phyloP scores from a whole-genome alignment of 2,329 filamentous ascomycete genomes.

The Cytospora piceae region DNA sequence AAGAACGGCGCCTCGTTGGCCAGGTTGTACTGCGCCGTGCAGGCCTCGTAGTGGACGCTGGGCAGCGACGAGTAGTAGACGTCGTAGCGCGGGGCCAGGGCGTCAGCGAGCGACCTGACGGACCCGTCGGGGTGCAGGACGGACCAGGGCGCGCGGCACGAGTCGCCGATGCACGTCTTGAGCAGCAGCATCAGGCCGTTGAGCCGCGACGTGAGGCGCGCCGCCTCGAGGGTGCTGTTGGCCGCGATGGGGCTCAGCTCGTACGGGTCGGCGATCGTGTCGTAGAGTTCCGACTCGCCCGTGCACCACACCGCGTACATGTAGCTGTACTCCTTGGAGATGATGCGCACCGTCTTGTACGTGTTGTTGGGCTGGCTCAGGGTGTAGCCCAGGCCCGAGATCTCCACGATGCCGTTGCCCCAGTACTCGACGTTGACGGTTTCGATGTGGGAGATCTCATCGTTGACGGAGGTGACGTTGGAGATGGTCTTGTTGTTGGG shows the following conservation, averaged over 20 bases:
- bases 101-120: constrained; percentile 56
- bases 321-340: constrained; percentile 58
- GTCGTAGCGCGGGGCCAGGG: constrained; percentile 53
- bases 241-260: constrained; percentile 52
- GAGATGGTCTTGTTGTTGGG: constrained; percentile 58
- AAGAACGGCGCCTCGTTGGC: constrained; percentile 30
- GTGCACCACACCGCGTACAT: constrained; percentile 73
- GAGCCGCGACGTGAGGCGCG: constrained; percentile 51
- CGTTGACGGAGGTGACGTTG: constrained; percentile 35
- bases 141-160: constrained; percentile 62
- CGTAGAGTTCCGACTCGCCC: constrained; percentile 69
- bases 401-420: constrained; percentile 50
- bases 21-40: constrained; percentile 22
- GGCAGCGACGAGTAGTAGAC: constrained; percentile 49
- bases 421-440: constrained; percentile 64
- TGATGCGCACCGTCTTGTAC: constrained; percentile 63
- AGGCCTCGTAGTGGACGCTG: constrained; percentile 27
- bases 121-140: constrained; percentile 57
- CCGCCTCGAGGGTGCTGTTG: constrained; percentile 40
- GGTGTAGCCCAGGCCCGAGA: constrained; percentile 40
- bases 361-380: constrained; percentile 51
- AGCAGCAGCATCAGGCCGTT: constrained; percentile 63
- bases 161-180: constrained; percentile 61
- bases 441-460: constrained; percentile 46
- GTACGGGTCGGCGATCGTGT: constrained; percentile 59